These are phyloP conservation scores for Eucalyptus caleyi DNA, from an alignment of 345 rosid genomes.

Conservation along the genomic window DNA sequence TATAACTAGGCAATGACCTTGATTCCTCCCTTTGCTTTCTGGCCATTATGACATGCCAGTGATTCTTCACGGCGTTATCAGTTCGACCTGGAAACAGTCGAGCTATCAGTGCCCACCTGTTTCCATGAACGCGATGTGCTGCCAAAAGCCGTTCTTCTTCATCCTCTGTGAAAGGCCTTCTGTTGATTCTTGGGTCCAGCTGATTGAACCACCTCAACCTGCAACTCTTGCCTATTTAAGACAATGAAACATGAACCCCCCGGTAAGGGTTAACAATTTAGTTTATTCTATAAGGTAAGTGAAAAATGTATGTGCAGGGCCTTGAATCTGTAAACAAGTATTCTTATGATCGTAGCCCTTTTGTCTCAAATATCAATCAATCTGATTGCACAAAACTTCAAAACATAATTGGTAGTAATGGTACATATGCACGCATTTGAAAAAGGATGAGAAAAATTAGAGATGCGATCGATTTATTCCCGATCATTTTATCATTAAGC, in stretches of 20 bases:
- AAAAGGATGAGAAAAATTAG: neutral
- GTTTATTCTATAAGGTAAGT: neutral
- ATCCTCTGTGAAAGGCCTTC: slow-evolving; percentile 41
- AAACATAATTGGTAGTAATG: neutral
- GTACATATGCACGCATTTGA: neutral
- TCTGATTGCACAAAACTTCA: neutral
- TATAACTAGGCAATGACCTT: neutral
- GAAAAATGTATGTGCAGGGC: neutral
- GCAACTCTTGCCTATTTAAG: slow-evolving; percentile 36
- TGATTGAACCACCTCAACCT: slow-evolving; percentile 62
- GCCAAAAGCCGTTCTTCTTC: slow-evolving; percentile 45
- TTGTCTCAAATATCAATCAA: neutral
- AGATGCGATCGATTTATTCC: neutral
- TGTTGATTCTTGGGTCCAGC: slow-evolving; percentile 46
- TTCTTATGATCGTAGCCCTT: neutral
- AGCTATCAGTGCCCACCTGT: slow-evolving; percentile 53
- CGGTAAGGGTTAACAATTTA: neutral
- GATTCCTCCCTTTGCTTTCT: slow-evolving; percentile 32
- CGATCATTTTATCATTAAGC: neutral
- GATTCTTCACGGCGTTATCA: slow-evolving; percentile 54
- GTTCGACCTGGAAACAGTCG: slow-evolving; percentile 47
- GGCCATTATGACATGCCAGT: slow-evolving; percentile 57
- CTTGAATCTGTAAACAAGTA: neutral
- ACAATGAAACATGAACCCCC: neutral
- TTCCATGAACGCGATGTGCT: slow-evolving; percentile 41